These are phyloP conservation scores for Fusarium guadeloupense DNA, from an alignment of 2,329 filamentous ascomycete species.

Conservation along the genomic window DNA sequence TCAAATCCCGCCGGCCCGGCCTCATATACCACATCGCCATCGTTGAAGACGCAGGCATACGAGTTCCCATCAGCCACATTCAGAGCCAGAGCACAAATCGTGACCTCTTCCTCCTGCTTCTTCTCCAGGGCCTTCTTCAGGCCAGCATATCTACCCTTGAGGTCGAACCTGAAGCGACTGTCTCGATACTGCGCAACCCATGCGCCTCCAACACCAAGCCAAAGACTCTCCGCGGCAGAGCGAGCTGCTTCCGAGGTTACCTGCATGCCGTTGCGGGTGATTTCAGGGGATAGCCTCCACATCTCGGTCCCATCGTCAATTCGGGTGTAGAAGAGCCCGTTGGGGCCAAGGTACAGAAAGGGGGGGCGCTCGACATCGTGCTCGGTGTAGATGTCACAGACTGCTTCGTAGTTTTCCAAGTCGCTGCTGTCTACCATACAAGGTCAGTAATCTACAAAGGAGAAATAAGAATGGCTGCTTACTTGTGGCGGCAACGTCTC, in stretches of 20 bases:
- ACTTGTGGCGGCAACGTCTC: conserved; percentile 29
- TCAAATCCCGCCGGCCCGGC: conserved; percentile 11
- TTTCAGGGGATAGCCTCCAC: conserved; percentile 21
- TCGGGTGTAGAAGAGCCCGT: conserved; percentile 34
- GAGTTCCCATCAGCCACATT: conserved; percentile 22
- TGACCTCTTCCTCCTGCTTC: conserved; percentile 2
- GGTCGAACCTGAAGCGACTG: conserved; percentile 23
- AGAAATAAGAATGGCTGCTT: neutral
- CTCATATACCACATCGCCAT: conserved; percentile 17
- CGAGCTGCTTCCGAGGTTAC: conserved; percentile 3
- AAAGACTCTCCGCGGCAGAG: conserved; percentile 25
- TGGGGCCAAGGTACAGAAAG: conserved; percentile 33
- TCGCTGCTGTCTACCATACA: conserved; percentile 21
- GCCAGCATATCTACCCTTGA: conserved; percentile 21
- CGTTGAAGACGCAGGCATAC: conserved; percentile 25
- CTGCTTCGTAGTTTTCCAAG: conserved; percentile 28
- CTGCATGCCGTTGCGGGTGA: conserved; percentile 7
- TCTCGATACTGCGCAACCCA: conserved; percentile 40
- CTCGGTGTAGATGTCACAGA: conserved; percentile 23
- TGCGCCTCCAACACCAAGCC: conserved; percentile 32
- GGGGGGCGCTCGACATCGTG: conserved; percentile 36
- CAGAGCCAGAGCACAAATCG: conserved; percentile 28
- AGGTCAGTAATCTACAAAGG: neutral
- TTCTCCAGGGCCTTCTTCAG: conserved; percentile 3
- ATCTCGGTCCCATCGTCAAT: conserved; percentile 22